phyloP scores from a whole-genome alignment of 1,284 basidiomycete species.

The Melanopsichium pennsylvanicum region DNA sequence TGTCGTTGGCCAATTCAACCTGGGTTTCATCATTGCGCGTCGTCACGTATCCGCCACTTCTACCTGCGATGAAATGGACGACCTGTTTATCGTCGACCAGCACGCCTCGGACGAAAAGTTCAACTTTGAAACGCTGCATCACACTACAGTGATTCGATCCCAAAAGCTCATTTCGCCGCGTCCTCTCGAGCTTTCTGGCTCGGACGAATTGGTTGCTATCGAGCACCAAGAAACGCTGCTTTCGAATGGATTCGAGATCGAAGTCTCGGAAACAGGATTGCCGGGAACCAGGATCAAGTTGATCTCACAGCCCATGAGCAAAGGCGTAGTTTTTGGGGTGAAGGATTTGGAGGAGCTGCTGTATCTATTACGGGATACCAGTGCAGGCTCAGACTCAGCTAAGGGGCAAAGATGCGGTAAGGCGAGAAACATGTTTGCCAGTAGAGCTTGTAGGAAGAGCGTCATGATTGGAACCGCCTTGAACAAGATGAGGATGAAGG shows the following conservation, averaged over 20 bases:
- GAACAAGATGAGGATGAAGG: conserved; percentile 78
- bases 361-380: conserved; percentile 80
- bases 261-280: conserved; percentile 70
- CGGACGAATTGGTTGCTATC: conserved; percentile 85
- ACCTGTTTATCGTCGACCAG: conserved; percentile 85
- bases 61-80: conserved; percentile 49
- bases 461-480: conserved; percentile 93
- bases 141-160: conserved; percentile 83
- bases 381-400: conserved; percentile 70
- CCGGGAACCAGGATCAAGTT: conserved; percentile 74
- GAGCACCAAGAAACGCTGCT: conserved; percentile 84
- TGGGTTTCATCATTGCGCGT: conserved; percentile 90
- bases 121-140: conserved; percentile 93
- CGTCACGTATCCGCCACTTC: conserved; percentile 63
- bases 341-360: conserved; percentile 92
- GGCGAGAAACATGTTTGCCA: conserved; percentile 94
- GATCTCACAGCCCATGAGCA: conserved; percentile 87
- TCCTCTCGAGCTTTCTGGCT: conserved; percentile 81
- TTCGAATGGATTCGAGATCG: conserved; percentile 84
- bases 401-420: conserved; percentile 85
- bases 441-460: conserved; percentile 91
- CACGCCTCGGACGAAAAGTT: conserved; percentile 90
- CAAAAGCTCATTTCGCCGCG: conserved; percentile 84
- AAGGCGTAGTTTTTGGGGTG: conserved; percentile 81
- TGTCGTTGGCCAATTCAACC: conserved; percentile 92